Conservation (phyloP, 768 basidiomycete species). For the Mycena belliarum region DNA sequence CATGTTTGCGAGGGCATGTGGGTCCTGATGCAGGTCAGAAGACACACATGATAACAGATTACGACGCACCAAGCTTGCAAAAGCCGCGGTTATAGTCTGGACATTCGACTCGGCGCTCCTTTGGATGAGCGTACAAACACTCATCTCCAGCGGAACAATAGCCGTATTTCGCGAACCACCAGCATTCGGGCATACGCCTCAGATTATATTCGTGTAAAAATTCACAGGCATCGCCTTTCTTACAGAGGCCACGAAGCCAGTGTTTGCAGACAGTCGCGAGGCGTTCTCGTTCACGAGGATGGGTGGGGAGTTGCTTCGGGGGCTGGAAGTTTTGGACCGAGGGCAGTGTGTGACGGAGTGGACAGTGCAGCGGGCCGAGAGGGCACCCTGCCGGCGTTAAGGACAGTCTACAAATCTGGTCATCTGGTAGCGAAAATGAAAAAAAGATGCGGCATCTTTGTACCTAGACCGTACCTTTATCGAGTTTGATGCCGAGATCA, state of each 20-base stretch:
- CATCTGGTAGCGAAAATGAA: constrained; percentile 52
- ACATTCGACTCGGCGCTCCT: constrained; percentile 89
- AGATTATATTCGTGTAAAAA: constrained; percentile 99
- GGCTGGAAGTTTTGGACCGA: constrained; percentile 90
- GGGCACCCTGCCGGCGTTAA: constrained; percentile 86
- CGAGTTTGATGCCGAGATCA: constrained; percentile 83
- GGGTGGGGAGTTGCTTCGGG: constrained; percentile 76
- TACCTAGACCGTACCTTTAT: constrained; percentile 69
- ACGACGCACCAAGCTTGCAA: constrained; percentile 82
- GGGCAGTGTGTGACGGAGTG: constrained; percentile 87
- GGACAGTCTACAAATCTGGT: constrained; percentile 88
- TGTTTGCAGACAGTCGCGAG: constrained; percentile 97
- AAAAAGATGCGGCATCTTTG: background rate
- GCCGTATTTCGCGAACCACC: constrained; percentile 98
- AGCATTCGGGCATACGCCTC: constrained; percentile 97
- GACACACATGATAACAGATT: constrained; percentile 3
- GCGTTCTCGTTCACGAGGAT: constrained; percentile 81
- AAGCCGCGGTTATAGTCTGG: constrained; percentile 96
- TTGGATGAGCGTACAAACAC: constrained; percentile 94
- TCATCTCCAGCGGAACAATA: constrained; percentile 97
- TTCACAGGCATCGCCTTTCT: constrained; percentile 97
- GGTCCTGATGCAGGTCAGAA: constrained; percentile 56
- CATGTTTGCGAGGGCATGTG: constrained; percentile 87
- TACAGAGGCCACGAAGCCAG: constrained; percentile 96
- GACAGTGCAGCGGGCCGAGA: constrained; percentile 88